Percentiles rank a stretch among this genome's conserved stretches.
Conservation (phyloP, 1,139 yeast genomes). For the Debaryomyces singareniensis region DNA sequence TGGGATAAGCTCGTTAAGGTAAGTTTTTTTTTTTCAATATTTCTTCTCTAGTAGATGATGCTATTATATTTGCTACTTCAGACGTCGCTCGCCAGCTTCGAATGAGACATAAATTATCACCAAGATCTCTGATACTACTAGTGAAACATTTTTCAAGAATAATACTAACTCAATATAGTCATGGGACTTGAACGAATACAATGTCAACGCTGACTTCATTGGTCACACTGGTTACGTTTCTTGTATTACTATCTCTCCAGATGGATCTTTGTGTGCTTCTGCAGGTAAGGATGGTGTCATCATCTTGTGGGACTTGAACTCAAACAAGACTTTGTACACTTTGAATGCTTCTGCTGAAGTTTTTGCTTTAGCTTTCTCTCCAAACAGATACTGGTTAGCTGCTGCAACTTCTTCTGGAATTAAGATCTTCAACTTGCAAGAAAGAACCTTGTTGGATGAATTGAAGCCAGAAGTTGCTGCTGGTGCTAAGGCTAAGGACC, state of each 20-base stretch:
- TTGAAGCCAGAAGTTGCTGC: constrained; percentile 96
- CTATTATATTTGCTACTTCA: constrained; percentile 97
- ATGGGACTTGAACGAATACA: constrained; percentile 88
- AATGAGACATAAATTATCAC: constrained; percentile 97
- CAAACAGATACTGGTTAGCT: constrained; percentile 99
- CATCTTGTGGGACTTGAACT: constrained; percentile 97
- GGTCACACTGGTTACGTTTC: constrained; percentile 99
- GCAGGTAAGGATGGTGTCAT: constrained; percentile 99
- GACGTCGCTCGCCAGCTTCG: constrained; percentile 67
- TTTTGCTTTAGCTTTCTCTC: constrained; percentile 98
- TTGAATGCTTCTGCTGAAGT: constrained; percentile 95
- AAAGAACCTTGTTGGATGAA: constrained; percentile 93
- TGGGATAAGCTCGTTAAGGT: constrained; percentile 99
- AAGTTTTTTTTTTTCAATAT: constrained; percentile 39
- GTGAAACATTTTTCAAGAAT: constrained; percentile 6
- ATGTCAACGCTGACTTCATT: constrained; percentile 90
- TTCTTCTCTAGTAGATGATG: constrained; percentile 46
- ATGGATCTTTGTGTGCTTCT: constrained; percentile 98
- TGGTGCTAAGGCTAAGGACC: constrained; percentile 90
- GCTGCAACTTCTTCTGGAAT: constrained; percentile 98
- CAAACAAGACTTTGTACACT: constrained; percentile 86
- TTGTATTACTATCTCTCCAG: constrained; percentile 98
- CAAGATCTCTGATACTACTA: constrained; percentile 87
- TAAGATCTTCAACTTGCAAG: constrained; percentile 98
- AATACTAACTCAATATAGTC: constrained; percentile 49